Percentiles rank a stretch among this genome's conserved stretches.
Conservation (phyloP, 2,329 filamentous ascomycete genomes). For the Akanthomyces muscarius region DNA sequence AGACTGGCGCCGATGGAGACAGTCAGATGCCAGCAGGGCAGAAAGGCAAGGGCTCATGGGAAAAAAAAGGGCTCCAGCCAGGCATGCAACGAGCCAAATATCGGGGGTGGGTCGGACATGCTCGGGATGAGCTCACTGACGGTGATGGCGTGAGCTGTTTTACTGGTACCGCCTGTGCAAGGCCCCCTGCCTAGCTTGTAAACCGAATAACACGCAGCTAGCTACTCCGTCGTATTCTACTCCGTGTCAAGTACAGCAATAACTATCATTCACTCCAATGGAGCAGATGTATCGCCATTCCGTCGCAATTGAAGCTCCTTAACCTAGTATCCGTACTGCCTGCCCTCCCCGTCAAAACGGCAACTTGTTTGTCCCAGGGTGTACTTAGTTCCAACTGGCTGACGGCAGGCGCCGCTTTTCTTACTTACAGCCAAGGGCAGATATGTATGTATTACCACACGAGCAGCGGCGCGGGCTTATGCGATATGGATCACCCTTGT, state of each 20-base stretch:
- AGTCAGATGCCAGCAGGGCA: constrained; percentile 9
- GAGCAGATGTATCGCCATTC: not conserved
- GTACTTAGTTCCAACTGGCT: constrained; percentile 3
- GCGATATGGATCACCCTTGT: not conserved
- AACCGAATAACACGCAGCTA: not conserved
- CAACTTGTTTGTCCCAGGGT: not conserved
- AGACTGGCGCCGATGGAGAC: not conserved
- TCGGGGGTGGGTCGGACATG: constrained; percentile 18
- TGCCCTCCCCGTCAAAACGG: not conserved
- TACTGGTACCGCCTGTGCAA: not conserved
- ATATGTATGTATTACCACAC: constrained; percentile 11
- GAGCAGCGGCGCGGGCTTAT: constrained; percentile 1
- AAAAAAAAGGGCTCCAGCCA: not conserved
- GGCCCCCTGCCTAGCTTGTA: not conserved
- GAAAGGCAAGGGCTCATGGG: not conserved
- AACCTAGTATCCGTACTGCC: not conserved
- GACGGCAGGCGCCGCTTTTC: constrained; percentile 16
- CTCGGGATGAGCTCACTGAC: constrained; percentile 11
- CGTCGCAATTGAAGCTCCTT: not conserved
- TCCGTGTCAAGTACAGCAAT: not conserved
- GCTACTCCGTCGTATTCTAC: not conserved
- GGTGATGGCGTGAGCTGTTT: constrained; percentile 14
- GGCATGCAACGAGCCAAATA: constrained; percentile 12
- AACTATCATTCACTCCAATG: not conserved
- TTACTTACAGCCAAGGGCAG: constrained; percentile 8